Base-by-base conservation (phyloP, 225 moss, liverwort and hornwort genomes). In the Polytrichum formosum region DNA sequence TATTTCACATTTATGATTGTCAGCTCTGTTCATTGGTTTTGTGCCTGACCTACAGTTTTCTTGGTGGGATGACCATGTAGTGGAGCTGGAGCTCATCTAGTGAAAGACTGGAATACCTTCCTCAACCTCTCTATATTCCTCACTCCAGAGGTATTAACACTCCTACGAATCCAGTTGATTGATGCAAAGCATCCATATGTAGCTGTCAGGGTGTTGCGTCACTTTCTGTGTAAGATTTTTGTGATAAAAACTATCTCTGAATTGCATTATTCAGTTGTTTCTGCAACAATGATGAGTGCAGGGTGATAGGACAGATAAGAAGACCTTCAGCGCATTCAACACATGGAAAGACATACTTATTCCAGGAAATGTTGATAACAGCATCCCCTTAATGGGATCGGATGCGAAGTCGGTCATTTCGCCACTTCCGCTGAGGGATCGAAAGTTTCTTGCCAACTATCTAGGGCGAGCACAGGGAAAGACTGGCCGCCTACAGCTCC, bases 301-400 rank as follows among this genome's bases (percentile, higher is more conserved):
- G 86, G 91, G 89, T 28, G 91, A 91, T 70, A 86, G 85, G 80
- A 87, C 84, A 66, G 88, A 89, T 67, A 91, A 89, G 67, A 84
- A 80, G 75, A 76, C 65, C 16, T 82, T 81, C 72, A 89, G 83
- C 72, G 65, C 89, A 64, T 91, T 91, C 78, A 86, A 86, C 71
- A 91, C 89, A 21, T 91, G 88, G 91, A 91, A 91, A 80, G 91
- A 91, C 71, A 83, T 91, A 27, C 76, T 91, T 53, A 87, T 91
- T 28, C 91, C 89, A 18, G 89, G 91, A 80, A 86, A 86, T 67
- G 79, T 91, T 65, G 84, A 80, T 64, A 67, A 68, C 30, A 35
- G 26, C 53, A 66, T 80, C 17, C 56, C 58, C 6, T 55, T 75
- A 29, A 69, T 54, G 46, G 73, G 55, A 35, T 64, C 75, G 19